Evolutionary conservation across 2,329 filamentous ascomycete genomes (phyloP).

Genomic region (Hymenoscyphus fructigenus): DNA sequence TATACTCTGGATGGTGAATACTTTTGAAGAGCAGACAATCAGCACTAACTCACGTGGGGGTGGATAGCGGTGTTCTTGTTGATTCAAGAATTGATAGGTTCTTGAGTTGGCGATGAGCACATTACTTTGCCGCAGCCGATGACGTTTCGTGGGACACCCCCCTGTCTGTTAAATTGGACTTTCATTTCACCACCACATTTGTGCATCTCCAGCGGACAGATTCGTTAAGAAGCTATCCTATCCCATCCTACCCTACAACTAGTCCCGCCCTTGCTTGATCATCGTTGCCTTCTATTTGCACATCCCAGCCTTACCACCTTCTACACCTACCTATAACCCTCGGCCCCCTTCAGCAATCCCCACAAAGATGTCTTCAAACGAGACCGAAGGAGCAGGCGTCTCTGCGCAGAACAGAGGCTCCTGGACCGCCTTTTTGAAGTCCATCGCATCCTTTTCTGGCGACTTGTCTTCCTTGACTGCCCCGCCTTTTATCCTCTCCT

Average conservation of each 20-base stretch:
- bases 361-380: conserved; percentile 31
- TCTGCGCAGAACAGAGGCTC: conserved; percentile 35
- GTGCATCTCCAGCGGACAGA: not conserved
- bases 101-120: not conserved
- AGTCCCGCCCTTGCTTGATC: not conserved
- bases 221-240: not conserved
- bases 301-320: not conserved
- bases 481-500: conserved; percentile 78
- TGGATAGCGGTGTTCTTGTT: not conserved
- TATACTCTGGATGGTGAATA: not conserved
- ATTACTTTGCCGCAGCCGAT: not conserved
- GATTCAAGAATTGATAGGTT: not conserved
- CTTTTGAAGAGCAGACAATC: not conserved
- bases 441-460: conserved; percentile 78
- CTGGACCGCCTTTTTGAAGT: conserved; percentile 44
- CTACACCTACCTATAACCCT: not conserved
- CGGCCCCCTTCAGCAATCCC: conserved; percentile 7
- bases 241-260: not conserved
- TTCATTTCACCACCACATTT: not conserved
- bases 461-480: conserved; percentile 79
- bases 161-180: not conserved
- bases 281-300: not conserved
- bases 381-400: conserved; percentile 34
- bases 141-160: not conserved
- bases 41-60: not conserved